A percentile compares a stretch with the other conserved stretches of the same genome.
phyloP scores from a whole-genome alignment of 2,329 filamentous ascomycete species.

The Aphanoascus verrucosus region DNA sequence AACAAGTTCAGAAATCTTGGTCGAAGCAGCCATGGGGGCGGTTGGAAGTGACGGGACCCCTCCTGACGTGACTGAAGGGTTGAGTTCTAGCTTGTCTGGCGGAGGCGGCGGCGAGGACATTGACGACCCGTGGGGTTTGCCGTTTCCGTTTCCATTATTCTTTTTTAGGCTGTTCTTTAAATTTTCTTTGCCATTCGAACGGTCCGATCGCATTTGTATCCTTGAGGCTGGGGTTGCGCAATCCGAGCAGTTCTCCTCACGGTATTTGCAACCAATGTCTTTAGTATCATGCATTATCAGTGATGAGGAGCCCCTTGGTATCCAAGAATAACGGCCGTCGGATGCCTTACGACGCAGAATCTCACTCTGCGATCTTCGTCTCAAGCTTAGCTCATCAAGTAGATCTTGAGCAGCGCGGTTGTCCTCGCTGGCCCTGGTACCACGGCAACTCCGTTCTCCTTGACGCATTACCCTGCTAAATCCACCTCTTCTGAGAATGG shows the following conservation, averaged over 20 bases:
- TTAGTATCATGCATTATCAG: background rate
- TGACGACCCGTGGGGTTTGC: background rate
- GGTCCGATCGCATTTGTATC: background rate
- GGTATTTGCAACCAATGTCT: background rate
- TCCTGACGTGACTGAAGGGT: background rate
- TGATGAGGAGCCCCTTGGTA: background rate
- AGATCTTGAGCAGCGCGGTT: background rate
- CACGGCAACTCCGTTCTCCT: no score
- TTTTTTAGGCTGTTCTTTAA: background rate
- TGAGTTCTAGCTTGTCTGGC: background rate
- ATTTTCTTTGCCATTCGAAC: no score
- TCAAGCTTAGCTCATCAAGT: background rate
- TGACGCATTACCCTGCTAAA: background rate
- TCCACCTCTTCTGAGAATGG: background rate
- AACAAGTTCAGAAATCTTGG: background rate
- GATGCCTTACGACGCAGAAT: background rate
- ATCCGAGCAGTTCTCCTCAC: background rate
- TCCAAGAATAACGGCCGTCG: background rate
- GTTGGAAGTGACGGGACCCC: background rate
- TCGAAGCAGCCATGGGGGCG: background rate
- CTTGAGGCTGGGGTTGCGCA: background rate
- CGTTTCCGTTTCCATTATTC: background rate
- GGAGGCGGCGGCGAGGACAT: background rate
- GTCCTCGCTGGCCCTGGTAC: background rate
- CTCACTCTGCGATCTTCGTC: background rate